Evolutionary conservation across 192 early-diverging fungal species (phyloP).

Genomic region (Lunasporangiospora selenospora): DNA sequence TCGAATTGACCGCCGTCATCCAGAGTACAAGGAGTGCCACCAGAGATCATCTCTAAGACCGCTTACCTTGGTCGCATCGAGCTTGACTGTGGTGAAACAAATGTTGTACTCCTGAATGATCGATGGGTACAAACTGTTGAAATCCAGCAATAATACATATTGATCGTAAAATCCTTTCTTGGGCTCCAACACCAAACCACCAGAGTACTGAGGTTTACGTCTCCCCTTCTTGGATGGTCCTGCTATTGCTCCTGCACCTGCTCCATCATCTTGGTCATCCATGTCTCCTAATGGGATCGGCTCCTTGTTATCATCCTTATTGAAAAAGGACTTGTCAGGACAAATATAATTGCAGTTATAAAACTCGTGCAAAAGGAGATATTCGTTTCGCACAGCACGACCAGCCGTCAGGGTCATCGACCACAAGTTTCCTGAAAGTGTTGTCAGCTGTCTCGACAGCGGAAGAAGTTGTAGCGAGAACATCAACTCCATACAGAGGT

Average conservation of each 20-base stretch:
- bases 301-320: constrained; percentile 15
- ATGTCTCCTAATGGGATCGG: constrained; percentile 28
- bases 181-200: constrained; percentile 97
- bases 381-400: constrained; percentile 96
- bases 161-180: constrained; percentile 97
- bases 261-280: constrained; percentile 38
- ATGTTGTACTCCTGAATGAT: constrained; percentile 99
- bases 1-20: no score
- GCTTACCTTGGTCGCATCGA: constrained; percentile 32
- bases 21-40: no score
- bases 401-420: constrained; percentile 88
- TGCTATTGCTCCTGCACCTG: constrained; percentile 18
- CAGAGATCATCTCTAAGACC: background rate
- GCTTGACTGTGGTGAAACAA: constrained; percentile 96
- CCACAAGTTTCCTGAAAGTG: constrained; percentile 96
- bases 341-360: constrained; percentile 90
- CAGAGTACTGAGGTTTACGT: constrained; percentile 92
- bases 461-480: constrained; percentile 89
- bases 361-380: constrained; percentile 95
- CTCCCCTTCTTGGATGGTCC: constrained; percentile 50
- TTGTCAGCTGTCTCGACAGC: constrained; percentile 91
- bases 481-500: constrained; percentile 82
- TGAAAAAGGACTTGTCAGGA: constrained; percentile 77
- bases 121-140: constrained; percentile 99
- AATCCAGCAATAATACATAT: constrained; percentile 94